Percentiles rank a stretch among this genome's conserved stretches.
Conservation (phyloP, 2,329 filamentous ascomycete genomes). For the Dactylellina parvicollis region DNA sequence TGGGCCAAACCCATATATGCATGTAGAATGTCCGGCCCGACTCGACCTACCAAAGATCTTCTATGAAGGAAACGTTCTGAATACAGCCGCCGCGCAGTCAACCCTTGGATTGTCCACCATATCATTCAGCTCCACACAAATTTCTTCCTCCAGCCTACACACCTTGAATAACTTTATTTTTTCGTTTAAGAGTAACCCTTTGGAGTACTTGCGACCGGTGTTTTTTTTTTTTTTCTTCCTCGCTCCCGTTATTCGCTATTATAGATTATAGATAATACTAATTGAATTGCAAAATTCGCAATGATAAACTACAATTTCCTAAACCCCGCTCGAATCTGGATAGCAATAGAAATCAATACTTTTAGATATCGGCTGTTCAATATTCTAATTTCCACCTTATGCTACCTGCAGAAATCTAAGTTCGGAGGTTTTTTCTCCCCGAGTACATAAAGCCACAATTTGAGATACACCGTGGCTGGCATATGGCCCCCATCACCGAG, state of each 20-base stretch:
- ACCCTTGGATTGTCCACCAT: too few relatives aligned
- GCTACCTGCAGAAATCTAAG: conserved; percentile 1
- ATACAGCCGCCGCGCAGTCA: too few relatives aligned
- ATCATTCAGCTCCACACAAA: not conserved
- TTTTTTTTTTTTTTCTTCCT: not conserved
- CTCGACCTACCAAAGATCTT: too few relatives aligned
- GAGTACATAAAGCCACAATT: too few relatives aligned
- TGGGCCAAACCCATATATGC: not conserved
- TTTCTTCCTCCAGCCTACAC: not conserved
- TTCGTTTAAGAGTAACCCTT: not conserved
- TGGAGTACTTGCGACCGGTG: not conserved
- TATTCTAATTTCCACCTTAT: conserved; percentile 9
- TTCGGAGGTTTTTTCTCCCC: not conserved
- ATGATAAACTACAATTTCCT: not conserved
- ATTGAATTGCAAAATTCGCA: conserved; percentile 13
- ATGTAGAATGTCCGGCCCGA: not conserved
- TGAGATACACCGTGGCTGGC: too few relatives aligned
- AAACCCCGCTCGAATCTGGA: not conserved
- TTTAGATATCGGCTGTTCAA: not conserved
- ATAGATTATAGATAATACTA: conserved; percentile 10
- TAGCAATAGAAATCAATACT: too few relatives aligned
- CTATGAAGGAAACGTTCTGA: too few relatives aligned
- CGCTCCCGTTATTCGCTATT: too few relatives aligned
- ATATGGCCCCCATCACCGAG: too few relatives aligned
- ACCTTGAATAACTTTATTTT: not conserved